These are phyloP conservation scores for Mrakia hoshinonis DNA, from an alignment of 768 basidiomycete genomes.

Conservation along the genomic window DNA sequence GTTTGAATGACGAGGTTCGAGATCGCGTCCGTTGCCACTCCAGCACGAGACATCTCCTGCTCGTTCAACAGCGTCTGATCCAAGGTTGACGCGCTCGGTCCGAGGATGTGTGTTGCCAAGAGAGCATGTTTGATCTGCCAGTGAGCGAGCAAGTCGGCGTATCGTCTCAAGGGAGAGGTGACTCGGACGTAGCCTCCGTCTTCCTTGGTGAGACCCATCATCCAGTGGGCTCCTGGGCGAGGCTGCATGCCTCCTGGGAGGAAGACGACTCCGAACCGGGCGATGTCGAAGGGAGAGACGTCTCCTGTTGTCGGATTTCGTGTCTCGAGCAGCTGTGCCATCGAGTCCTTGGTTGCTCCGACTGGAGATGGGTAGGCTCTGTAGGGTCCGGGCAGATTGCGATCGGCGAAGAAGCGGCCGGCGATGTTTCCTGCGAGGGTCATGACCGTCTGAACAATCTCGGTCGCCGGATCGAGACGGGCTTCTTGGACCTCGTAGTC, in stretches of 20 bases:
- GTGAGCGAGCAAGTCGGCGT: conserved; percentile 68
- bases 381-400: conserved; percentile 56
- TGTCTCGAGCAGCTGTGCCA: conserved; percentile 44
- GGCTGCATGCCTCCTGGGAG: conserved; percentile 14
- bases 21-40: conserved; percentile 3
- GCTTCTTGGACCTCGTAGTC: conserved; percentile 45
- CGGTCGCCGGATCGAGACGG: conserved; percentile 35
- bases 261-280: conserved; percentile 19
- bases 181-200: conserved; percentile 72
- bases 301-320: conserved; percentile 43
- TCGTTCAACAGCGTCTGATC: background rate
- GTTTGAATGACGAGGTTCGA: background rate
- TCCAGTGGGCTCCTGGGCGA: conserved; percentile 47
- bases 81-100: background rate
- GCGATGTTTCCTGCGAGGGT: conserved; percentile 67
- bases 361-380: conserved; percentile 44
- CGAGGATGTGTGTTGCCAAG: background rate
- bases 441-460: conserved; percentile 69
- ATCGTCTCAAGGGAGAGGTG: conserved; percentile 83
- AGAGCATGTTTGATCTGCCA: conserved; percentile 87
- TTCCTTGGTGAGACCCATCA: conserved; percentile 52
- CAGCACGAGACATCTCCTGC: background rate
- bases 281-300: conserved; percentile 38
- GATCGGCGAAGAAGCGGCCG: conserved; percentile 60
- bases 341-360: conserved; percentile 40